Base-by-base conservation (phyloP, 1,284 basidiomycete species). In the Leccinum pachyderme region DNA sequence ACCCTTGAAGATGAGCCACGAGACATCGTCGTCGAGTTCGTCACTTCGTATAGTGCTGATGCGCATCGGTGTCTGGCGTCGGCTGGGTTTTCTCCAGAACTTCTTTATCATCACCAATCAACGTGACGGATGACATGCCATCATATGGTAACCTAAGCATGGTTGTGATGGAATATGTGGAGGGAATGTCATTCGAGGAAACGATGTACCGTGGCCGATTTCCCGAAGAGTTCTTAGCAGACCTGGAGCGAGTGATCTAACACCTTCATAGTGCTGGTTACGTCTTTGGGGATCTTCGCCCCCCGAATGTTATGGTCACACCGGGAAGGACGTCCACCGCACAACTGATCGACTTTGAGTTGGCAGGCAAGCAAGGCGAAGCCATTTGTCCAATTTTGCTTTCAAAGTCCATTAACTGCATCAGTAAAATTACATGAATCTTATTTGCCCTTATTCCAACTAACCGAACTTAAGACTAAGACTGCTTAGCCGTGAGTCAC, bases 91-190 rank as follows among this genome's bases (percentile, higher is more conserved):
- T 52, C 52, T 0, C 62, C 54, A 0, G 7, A 39, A n/a, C 53
- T 64, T 15, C 7, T 57, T 4, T 64, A 63, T n/a, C 45, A 43
- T 2, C 55, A 13, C 1, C 0, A 13, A 59, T 62, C 29, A 4
- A 62, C 2, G 15, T 49, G 8, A 2, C 7, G 0, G 4, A n/a
- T 0, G 53, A 41, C 0, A 41, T 57, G 47, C 63, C 55, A 0
- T 59, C 55, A 2, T 62, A 66, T 24, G 55, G 56, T 1, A 1
- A 31, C 1, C 41, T 66, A 1, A 31, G 45, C 0, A 66, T 66
- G 64, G 64, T 67, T 6, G 61, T 65, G 13, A 67, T 66, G 65
- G 54, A 61, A 2, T 54, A 44, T 13, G 43, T 65, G 6, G 7
- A 57, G 0, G 52, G 52, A 3, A 3, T 0, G 24, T 57, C 46